Conservation (phyloP, 2,329 filamentous ascomycete species). For the Alternaria triticina region DNA sequence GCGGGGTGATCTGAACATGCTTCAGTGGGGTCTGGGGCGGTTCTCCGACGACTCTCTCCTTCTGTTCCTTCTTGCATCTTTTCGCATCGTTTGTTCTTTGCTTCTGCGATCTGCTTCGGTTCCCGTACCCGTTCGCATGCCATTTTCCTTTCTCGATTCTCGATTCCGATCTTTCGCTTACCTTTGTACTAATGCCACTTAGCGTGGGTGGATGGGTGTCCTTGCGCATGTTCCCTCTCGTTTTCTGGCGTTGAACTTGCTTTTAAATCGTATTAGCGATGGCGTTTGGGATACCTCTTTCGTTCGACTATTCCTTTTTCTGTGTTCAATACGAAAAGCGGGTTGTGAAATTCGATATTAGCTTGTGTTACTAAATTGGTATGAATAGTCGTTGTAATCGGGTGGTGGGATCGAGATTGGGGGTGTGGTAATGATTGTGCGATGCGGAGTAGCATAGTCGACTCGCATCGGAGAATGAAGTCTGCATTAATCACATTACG, state of each 20-base stretch:
- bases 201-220: slow-evolving; percentile 6
- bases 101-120: not conserved
- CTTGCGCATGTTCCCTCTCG: not conserved
- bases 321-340: not conserved
- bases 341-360: not conserved
- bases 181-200: slow-evolving; percentile 5
- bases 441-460: not conserved
- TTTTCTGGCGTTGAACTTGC: not conserved
- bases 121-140: not conserved
- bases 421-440: not conserved
- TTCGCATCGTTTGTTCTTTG: not conserved
- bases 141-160: not conserved
- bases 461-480: not conserved
- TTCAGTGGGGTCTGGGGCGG: too few relatives aligned
- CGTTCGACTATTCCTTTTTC: not conserved
- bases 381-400: slow-evolving; percentile 9
- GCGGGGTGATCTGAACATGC: too few relatives aligned
- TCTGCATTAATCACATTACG: not conserved
- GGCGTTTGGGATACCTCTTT: slow-evolving; percentile 23
- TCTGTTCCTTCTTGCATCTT: not conserved
- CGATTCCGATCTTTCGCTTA: not conserved
- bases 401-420: not conserved
- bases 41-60: not conserved
- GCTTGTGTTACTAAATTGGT: slow-evolving; percentile 10
- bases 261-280: slow-evolving; percentile 27